These are phyloP conservation scores for Microbotryum saponariae DNA, from an alignment of 1,284 basidiomycete species.

Conservation along the genomic window DNA sequence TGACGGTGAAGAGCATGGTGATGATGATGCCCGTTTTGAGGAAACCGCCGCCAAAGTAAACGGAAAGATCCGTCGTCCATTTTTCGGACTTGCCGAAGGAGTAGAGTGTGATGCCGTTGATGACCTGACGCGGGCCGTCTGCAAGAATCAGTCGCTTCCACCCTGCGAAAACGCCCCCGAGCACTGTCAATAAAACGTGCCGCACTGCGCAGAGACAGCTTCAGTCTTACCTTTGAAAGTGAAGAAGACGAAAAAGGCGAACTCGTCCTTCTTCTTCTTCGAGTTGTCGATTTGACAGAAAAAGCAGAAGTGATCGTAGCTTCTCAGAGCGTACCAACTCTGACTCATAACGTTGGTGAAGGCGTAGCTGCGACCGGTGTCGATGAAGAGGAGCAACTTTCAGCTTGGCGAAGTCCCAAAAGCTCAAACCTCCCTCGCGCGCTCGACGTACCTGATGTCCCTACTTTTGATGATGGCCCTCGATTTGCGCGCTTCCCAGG, in stretches of 20 bases:
- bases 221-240: slow-evolving; percentile 79
- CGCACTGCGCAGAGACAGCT: neutral
- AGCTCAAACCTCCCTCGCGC: slow-evolving; percentile 84
- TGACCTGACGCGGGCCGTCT: slow-evolving; percentile 94
- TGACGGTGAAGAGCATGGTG: slow-evolving; percentile 83
- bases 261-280: slow-evolving; percentile 91
- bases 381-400: neutral
- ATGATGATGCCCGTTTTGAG: slow-evolving; percentile 46
- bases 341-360: slow-evolving; percentile 97
- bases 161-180: slow-evolving; percentile 47
- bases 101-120: slow-evolving; percentile 89
- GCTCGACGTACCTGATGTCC: slow-evolving; percentile 95
- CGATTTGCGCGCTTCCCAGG: slow-evolving; percentile 84
- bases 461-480: slow-evolving; percentile 87
- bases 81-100: slow-evolving; percentile 76
- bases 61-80: slow-evolving; percentile 57
- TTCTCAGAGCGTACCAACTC: slow-evolving; percentile 73
- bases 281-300: slow-evolving; percentile 94
- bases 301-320: slow-evolving; percentile 94
- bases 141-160: slow-evolving; percentile 93
- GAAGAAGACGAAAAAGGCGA: slow-evolving; percentile 95
- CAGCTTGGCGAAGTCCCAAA: neutral
- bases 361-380: slow-evolving; percentile 50
- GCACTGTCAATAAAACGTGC: neutral
- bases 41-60: slow-evolving; percentile 46